A percentile compares a stretch with the other conserved stretches of the same genome.
Conservation (phyloP, 2,329 filamentous ascomycete species). For the Dichotomopilus funicola region DNA sequence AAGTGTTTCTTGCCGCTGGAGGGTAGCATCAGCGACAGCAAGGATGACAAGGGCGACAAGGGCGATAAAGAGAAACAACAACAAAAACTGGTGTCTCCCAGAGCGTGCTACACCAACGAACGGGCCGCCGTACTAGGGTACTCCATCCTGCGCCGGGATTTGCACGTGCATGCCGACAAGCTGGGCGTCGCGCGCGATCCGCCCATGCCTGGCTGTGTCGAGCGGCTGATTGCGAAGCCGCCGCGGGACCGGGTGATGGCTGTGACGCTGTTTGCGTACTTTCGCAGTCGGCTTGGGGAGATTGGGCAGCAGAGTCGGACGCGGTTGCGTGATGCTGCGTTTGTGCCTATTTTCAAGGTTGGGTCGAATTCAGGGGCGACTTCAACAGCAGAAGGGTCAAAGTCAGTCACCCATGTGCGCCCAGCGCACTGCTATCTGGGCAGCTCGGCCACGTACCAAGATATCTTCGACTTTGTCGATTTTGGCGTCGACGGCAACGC, state of each 20-base stretch:
- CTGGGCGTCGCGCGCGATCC: slow-evolving; percentile 84
- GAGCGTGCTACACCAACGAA: slow-evolving; percentile 76
- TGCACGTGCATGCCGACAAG: slow-evolving; percentile 74
- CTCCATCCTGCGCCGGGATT: slow-evolving; percentile 64
- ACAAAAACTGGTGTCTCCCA: slow-evolving; percentile 61
- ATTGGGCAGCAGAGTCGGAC: slow-evolving; percentile 55
- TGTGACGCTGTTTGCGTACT: slow-evolving; percentile 70
- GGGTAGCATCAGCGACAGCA: slow-evolving; percentile 35
- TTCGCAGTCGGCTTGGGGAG: slow-evolving; percentile 70
- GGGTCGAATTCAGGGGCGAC: too few relatives aligned
- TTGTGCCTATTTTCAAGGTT: slow-evolving; percentile 58
- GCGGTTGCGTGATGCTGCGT: slow-evolving; percentile 56
- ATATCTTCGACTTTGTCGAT: slow-evolving; percentile 96
- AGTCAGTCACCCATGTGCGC: slow-evolving; percentile 47
- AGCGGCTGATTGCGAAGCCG: slow-evolving; percentile 63
- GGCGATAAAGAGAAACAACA: slow-evolving; percentile 21
- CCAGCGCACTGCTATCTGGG: slow-evolving; percentile 79
- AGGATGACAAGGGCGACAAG: too few relatives aligned
- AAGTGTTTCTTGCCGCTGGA: slow-evolving; percentile 68
- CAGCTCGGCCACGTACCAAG: slow-evolving; percentile 60
- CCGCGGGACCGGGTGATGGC: slow-evolving; percentile 63
- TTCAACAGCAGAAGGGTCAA: slow-evolving; percentile 16
- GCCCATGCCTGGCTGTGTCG: slow-evolving; percentile 68
- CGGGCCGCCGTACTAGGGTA: slow-evolving; percentile 74
- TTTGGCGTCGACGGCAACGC: slow-evolving; percentile 83